These are phyloP conservation scores for Elsinoe batatas DNA, from an alignment of 2,329 filamentous ascomycete species.

Conservation along the genomic window DNA sequence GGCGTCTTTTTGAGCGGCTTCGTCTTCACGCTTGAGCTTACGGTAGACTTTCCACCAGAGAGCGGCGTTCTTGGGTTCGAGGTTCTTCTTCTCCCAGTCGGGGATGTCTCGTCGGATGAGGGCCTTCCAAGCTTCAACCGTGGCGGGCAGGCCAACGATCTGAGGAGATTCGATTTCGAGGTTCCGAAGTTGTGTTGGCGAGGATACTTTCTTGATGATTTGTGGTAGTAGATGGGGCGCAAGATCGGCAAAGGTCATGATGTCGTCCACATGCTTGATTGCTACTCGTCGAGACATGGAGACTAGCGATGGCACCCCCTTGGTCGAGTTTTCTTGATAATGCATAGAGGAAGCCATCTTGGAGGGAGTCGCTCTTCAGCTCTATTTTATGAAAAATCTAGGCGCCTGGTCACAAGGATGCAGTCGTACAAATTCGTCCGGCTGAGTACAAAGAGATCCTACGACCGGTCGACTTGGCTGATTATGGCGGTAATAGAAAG, in stretches of 20 bases:
- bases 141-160: conserved; percentile 52
- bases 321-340: neutral
- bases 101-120: conserved; percentile 73
- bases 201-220: conserved; percentile 62
- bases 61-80: conserved; percentile 54
- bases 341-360: conserved; percentile 2
- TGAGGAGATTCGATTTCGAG: conserved; percentile 72
- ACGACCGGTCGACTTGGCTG: neutral
- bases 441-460: neutral
- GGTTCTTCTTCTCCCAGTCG: conserved; percentile 52
- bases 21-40: conserved; percentile 33
- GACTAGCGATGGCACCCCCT: conserved; percentile 24
- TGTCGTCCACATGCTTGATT: conserved; percentile 32
- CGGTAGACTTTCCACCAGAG: conserved; percentile 72
- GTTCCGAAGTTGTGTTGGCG: conserved; percentile 58
- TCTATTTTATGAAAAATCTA: neutral
- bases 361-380: neutral
- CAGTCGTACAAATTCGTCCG: neutral
- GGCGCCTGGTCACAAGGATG: neutral
- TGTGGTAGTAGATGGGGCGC: conserved; percentile 56
- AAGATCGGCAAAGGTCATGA: conserved; percentile 63
- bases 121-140: conserved; percentile 60
- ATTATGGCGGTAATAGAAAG: neutral
- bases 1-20: conserved; percentile 25
- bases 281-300: conserved; percentile 32